phyloP scores from a whole-genome alignment of 306 rosid genomes.

The Vigna unguiculata region DNA sequence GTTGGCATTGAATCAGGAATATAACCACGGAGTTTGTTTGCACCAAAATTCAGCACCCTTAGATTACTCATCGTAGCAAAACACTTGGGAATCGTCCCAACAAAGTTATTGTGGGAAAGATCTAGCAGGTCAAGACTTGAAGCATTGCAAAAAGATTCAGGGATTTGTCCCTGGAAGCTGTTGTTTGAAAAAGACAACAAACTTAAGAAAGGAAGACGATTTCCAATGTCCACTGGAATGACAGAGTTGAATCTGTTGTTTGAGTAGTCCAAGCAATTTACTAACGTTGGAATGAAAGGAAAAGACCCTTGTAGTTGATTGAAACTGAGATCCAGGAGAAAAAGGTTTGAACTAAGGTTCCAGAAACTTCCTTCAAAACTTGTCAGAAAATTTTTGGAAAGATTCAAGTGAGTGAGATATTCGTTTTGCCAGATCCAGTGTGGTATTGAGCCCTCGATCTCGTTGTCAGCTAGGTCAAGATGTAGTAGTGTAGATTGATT shows the following conservation, averaged over 20 bases:
- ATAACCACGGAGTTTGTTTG: conserved; percentile 35
- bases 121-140: conserved; percentile 41
- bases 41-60: conserved; percentile 36
- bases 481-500: background rate
- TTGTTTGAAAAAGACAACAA: conserved; percentile 45
- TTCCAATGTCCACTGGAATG: conserved; percentile 38
- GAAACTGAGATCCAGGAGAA: background rate
- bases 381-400: conserved; percentile 25
- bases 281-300: background rate
- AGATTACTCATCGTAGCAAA: background rate
- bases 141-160: conserved; percentile 44
- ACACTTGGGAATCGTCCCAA: conserved; percentile 48
- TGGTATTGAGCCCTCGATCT: conserved; percentile 39
- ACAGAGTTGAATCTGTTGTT: conserved; percentile 25
- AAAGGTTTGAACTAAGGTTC: background rate
- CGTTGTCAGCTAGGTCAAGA: conserved; percentile 55
- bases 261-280: conserved; percentile 36
- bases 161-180: conserved; percentile 32
- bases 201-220: background rate
- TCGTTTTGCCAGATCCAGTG: conserved; percentile 24
- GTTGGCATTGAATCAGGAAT: background rate
- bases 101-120: conserved; percentile 46
- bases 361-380: background rate
- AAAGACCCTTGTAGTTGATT: conserved; percentile 16
- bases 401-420: background rate